Base-by-base conservation (phyloP, 1,284 basidiomycete species). In the Ceratobasidium sp. region DNA sequence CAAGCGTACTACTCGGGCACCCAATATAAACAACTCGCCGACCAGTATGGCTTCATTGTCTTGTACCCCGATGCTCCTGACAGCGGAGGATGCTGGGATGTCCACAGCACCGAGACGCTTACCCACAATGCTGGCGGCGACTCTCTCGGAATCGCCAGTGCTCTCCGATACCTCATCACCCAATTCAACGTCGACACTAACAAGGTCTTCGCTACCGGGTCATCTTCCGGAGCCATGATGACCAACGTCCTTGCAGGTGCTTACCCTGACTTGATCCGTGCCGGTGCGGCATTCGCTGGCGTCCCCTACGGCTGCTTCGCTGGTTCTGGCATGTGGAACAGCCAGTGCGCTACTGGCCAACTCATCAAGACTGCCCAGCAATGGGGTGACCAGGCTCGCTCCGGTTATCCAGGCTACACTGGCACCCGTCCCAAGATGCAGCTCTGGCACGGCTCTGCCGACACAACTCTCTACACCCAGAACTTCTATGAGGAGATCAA, bases 141-240 rank as follows among this genome's bases (percentile, higher is more conserved):
- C 75, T 84, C 83, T 8, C 77, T 82, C 54, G 83, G 78, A 9
- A 85, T 86, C 71, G 82, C 80, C 0, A 81, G 77, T 16, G 79
- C 79, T 73, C 79, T 82, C 19, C 77, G 79, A 47, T 85, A 80
- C 73, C 81, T 84, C 27, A 83, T 85, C 62, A 49, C 76, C 25
- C 83, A 78, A 74, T 83, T 78, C 71, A 79, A 79, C 42, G 82
- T 83, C 54, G 80, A 84, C 72, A 46, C 80, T 1, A 73, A 71
- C 52, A 76, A 77, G 41, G 83, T 84, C 60, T 85, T 81, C 74
- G 80, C 78, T 39, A 83, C 82, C 13, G 84, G 84, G 21, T 79
- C 80, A 1, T 83, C 81, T 6, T 84, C 83, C 8, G 84, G 84
- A 59, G 84, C 83, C 6, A 85, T 86, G 84, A 85, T 85, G 84